These are phyloP conservation scores for Starmera stellimalicola DNA, from an alignment of 1,139 yeast species.

Conservation along the genomic window DNA sequence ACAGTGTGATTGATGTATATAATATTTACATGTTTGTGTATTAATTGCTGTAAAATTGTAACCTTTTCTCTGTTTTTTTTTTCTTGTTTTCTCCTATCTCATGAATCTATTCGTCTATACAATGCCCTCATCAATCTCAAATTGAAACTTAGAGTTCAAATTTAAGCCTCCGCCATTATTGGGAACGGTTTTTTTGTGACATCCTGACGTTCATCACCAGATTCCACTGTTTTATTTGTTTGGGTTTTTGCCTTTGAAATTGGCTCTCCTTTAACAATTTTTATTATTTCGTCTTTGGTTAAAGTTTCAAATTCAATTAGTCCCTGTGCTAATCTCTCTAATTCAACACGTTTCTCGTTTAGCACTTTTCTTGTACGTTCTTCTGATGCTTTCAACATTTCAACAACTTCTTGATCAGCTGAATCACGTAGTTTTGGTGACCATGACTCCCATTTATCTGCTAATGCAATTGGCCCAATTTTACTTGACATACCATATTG, in stretches of 20 bases:
- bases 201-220: slow-evolving; percentile 27
- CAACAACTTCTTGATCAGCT: slow-evolving; percentile 89
- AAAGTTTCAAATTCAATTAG: slow-evolving; percentile 91
- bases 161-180: slow-evolving; percentile 17
- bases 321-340: slow-evolving; percentile 86
- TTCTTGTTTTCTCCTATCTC: neutral
- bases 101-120: neutral
- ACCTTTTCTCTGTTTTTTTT: neutral
- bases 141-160: neutral
- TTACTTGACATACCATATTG: slow-evolving; percentile 93
- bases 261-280: slow-evolving; percentile 69
- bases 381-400: slow-evolving; percentile 64
- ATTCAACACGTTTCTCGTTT: slow-evolving; percentile 52
- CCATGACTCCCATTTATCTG: slow-evolving; percentile 93
- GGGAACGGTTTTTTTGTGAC: slow-evolving; percentile 19
- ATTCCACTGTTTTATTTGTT: slow-evolving; percentile 72
- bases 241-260: slow-evolving; percentile 57
- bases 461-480: slow-evolving; percentile 84
- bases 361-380: slow-evolving; percentile 67
- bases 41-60: no score
- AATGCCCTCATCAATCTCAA: neutral
- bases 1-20: neutral
- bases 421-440: slow-evolving; percentile 76
- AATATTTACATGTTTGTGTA: neutral
- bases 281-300: slow-evolving; percentile 84